Base-by-base conservation (phyloP, 768 basidiomycete genomes). In the Termitomyces sp. region DNA sequence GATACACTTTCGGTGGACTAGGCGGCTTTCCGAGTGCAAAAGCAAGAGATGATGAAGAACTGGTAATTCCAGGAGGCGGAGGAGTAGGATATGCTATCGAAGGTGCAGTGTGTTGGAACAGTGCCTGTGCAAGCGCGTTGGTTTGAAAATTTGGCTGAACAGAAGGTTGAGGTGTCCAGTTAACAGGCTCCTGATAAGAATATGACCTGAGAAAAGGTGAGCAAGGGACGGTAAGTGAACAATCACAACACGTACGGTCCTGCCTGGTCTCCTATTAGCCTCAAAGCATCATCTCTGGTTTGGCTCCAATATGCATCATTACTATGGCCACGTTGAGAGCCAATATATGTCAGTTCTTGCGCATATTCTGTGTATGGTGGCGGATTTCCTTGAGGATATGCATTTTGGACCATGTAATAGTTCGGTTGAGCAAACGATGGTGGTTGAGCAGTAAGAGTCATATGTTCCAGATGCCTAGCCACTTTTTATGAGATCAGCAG, bases 1-100 rank as follows among this genome's bases (percentile, higher is more conserved):
- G 69, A 63, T 81, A 81, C 9, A 72, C 63, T 22, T 65, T 72
- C 7, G 64, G 66, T 5, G 64, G 65, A 44, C 64, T 59, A 3
- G 65, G 68, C 2, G 70, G 68, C 30, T 65, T 70, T 5, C 86
- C 88, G 24, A 92, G 79, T 3, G 90, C 90, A 67, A 78, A 78
- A 5, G 90, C 89, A 56, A 90, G 80, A 13, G 90, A 91, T 16
- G 89, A 91, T 1, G 88, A 87, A 1, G 79, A 82, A n/a, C 78
- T 74, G 38, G 74, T 79, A 41, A 88, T 83, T 13, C 79, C 79
- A 1, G 86, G 86, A 18, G 83, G 83, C 1, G 88, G 86, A 24
- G 86, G 86, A 2, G 88, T 88, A 2, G 88, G 88, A 71, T 91
- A 91, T 2, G 83, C 78, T 3, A 78, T 74, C 18, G 77, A 76